phyloP scores from a whole-genome alignment of 257 asterid species.

The Solanum phureja region DNA sequence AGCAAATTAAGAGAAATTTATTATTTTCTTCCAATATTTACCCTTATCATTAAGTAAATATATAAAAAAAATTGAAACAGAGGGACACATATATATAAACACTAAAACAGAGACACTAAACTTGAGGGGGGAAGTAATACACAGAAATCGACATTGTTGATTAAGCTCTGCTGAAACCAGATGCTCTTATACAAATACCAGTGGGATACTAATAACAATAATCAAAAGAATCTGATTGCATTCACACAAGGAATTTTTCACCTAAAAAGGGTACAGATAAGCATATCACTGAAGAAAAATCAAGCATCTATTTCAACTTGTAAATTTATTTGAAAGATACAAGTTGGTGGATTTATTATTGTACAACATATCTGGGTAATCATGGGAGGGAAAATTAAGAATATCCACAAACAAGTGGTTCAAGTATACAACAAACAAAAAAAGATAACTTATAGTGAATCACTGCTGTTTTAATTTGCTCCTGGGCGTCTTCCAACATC shows the following conservation, averaged over 20 bases:
- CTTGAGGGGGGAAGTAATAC: background rate
- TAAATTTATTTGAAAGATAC: background rate
- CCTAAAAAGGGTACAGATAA: background rate
- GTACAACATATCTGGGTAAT: background rate
- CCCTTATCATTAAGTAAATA: background rate
- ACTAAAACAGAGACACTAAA: background rate
- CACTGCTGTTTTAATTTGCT: constrained; percentile 7
- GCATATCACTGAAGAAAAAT: background rate
- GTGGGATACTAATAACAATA: no score
- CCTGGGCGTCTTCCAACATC: constrained; percentile 53
- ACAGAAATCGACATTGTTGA: background rate
- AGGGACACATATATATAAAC: background rate
- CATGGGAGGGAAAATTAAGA: background rate
- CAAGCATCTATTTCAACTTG: background rate
- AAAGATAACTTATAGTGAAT: background rate
- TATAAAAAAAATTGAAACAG: background rate
- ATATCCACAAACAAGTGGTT: background rate
- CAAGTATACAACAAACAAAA: background rate
- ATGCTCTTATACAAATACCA: background rate
- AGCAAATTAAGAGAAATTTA: background rate
- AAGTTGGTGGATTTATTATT: background rate
- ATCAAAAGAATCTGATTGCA: background rate
- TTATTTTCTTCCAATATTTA: background rate
- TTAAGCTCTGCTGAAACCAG: background rate
- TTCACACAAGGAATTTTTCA: background rate